Base-by-base conservation (phyloP, 2,329 filamentous ascomycete species). In the Colletotrichum sp. region DNA sequence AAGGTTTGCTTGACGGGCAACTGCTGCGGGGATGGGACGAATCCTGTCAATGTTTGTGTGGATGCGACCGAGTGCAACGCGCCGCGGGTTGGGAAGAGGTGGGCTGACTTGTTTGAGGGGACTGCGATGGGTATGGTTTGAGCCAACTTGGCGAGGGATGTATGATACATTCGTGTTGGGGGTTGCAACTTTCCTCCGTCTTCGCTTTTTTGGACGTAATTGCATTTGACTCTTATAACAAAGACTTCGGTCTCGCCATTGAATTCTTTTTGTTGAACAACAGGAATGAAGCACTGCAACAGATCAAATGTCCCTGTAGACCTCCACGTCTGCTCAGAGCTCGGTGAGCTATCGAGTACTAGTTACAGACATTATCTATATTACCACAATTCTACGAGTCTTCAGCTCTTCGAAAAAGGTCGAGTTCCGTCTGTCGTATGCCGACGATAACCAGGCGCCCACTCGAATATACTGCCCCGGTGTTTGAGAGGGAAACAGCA, bases 21-120 rank as follows among this genome's bases (percentile, higher is more conserved):
- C 28, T 78, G 77, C 30, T 78, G 77, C 26, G 77, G 69, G 7
- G 65, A 57, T 7, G 44, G 44, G 44, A 49, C 44, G 2, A 49
- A 49, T 4, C 44, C 44, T 49, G 44, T 49, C 1, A 71, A 30
- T n/a, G 72, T 78, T 4, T 78, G 77, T 18, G 69, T 78, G n/a
- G 76, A 78, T 26, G 76, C 60, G 9, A 78, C 76, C 8, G 77
- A 78, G 62, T 78, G 77, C 8, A 66, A 69, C 16, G 69, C 64
- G n/a, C 60, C 75, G 8, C 16, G 7, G 26, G 16, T n/a, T 4
- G 57, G 13, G 21, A 64, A 34, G 32, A 59, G 63, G 18, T 68
- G 73, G 64, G 18, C 21, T 16, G 30, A 9, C 18, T 9, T 76
- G 12, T 73, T 60, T 13, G 73, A 28, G 39, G 64, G 59, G 21